A percentile compares a stretch with the other conserved stretches of the same genome.
These are phyloP conservation scores for Yamadazyma songkhlaensis DNA, from an alignment of 1,139 yeast species.

Conservation along the genomic window DNA sequence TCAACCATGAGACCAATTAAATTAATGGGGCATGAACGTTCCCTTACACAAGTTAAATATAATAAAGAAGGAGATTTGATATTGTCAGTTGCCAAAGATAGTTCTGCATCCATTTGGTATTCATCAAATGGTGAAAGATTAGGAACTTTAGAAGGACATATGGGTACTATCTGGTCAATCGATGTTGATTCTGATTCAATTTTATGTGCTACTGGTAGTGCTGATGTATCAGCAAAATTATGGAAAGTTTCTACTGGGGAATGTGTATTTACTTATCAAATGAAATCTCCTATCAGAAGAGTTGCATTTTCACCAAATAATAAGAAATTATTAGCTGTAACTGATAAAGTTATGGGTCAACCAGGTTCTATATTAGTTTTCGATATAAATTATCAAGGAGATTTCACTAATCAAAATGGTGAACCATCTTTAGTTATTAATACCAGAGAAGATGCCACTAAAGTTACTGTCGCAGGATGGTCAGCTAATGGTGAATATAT, in stretches of 20 bases:
- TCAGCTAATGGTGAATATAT: constrained; percentile 70
- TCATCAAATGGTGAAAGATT: constrained; percentile 94
- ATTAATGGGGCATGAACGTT: constrained; percentile 82
- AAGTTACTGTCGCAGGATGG: constrained; percentile 89
- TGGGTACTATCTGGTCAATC: constrained; percentile 94
- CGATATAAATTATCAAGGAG: constrained; percentile 47
- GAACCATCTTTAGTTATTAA: constrained; percentile 63
- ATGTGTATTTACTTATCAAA: constrained; percentile 69
- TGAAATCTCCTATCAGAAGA: constrained; percentile 84
- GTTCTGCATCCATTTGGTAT: constrained; percentile 87
- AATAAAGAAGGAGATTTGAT: constrained; percentile 94
- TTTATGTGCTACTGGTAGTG: constrained; percentile 83
- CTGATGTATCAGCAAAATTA: constrained; percentile 80
- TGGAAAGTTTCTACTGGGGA: constrained; percentile 85
- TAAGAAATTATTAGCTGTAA: constrained; percentile 65
- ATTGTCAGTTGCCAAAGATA: constrained; percentile 91
- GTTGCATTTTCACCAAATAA: constrained; percentile 84
- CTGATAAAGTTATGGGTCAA: constrained; percentile 93
- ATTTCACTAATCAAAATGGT: constrained; percentile 35
- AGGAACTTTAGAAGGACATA: constrained; percentile 84
- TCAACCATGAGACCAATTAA: constrained; percentile 47
- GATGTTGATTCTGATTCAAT: constrained; percentile 74
- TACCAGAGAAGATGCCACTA: constrained; percentile 60
- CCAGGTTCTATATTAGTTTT: constrained; percentile 74
- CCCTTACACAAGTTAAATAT: constrained; percentile 87